Evolutionary conservation across 345 rosid species (phyloP).

Genomic region (Gossypium ekmanianum): DNA sequence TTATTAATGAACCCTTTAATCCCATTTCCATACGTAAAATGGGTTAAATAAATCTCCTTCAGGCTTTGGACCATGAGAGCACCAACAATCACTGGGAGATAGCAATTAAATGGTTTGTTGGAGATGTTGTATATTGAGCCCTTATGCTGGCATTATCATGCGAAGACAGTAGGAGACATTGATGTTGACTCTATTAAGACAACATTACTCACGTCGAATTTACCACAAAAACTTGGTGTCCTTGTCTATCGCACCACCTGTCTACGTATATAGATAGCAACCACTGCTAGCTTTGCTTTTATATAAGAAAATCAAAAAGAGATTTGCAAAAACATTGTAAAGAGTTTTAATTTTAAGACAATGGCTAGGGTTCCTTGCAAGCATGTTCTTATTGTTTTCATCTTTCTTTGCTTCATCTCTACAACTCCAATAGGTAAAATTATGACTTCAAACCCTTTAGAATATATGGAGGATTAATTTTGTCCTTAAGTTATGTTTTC

Average conservation of each 20-base stretch:
- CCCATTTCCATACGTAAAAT: not conserved
- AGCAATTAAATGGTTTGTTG: not conserved
- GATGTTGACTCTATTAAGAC: conserved; percentile 35
- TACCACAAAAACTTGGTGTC: conserved; percentile 36
- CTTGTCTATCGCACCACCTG: conserved; percentile 22
- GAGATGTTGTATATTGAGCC: not conserved
- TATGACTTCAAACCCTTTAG: not conserved
- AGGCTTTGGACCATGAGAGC: not conserved
- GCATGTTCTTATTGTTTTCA: conserved; percentile 1
- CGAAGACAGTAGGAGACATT: conserved; percentile 37
- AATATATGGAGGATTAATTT: not conserved
- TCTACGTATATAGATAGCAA: not conserved
- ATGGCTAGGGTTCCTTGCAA: conserved; percentile 18
- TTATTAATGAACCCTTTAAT: not conserved
- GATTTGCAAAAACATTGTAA: not conserved
- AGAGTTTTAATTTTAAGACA: not conserved
- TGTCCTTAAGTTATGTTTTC: not conserved
- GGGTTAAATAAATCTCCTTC: not conserved
- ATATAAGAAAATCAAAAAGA: conserved; percentile 22
- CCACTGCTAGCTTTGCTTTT: conserved; percentile 15
- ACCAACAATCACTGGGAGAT: not conserved
- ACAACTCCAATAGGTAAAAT: not conserved
- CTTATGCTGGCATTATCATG: conserved; percentile 22
- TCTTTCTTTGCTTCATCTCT: conserved; percentile 17
- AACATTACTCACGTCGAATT: conserved; percentile 25